A percentile compares a stretch with the other conserved stretches of the same genome.
Evolutionary conservation across 306 rosid species (phyloP).

Genomic region (Rosa chinensis): DNA sequence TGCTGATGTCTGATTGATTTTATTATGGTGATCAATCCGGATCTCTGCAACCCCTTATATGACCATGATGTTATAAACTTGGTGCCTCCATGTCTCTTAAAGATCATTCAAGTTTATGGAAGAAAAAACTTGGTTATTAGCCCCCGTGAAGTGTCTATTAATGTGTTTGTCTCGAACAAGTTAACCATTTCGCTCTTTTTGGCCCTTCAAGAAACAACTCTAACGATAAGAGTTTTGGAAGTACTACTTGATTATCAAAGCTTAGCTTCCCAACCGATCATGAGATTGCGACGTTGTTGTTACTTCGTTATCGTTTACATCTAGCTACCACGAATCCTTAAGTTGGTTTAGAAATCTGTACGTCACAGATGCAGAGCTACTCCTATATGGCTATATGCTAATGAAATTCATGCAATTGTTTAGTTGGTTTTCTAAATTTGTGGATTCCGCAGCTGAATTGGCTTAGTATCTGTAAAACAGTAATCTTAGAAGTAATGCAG

Average conservation of each 20-base stretch:
- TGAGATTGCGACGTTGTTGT: background rate
- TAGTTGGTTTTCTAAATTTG: background rate
- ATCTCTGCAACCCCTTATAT: background rate
- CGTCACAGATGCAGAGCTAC: too few species aligned
- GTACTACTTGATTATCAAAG: background rate
- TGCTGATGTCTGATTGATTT: background rate
- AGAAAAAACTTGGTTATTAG: too few species aligned
- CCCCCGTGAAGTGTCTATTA: background rate
- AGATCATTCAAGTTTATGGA: background rate
- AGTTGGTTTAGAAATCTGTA: background rate
- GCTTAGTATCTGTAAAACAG: background rate
- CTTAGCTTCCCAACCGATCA: background rate
- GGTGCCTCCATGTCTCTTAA: background rate
- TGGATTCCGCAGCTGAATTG: background rate
- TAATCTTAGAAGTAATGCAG: background rate
- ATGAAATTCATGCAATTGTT: background rate
- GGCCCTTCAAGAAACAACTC: background rate
- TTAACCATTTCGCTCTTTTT: background rate
- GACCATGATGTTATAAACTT: background rate
- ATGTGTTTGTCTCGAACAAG: background rate
- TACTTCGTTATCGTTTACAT: background rate
- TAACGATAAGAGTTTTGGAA: background rate
- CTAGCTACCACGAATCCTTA: background rate
- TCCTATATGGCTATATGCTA: too few species aligned
- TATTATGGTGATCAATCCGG: background rate